These are phyloP conservation scores for Yarrowia keelungensis DNA, from an alignment of 805 yeast genomes.

Conservation along the genomic window DNA sequence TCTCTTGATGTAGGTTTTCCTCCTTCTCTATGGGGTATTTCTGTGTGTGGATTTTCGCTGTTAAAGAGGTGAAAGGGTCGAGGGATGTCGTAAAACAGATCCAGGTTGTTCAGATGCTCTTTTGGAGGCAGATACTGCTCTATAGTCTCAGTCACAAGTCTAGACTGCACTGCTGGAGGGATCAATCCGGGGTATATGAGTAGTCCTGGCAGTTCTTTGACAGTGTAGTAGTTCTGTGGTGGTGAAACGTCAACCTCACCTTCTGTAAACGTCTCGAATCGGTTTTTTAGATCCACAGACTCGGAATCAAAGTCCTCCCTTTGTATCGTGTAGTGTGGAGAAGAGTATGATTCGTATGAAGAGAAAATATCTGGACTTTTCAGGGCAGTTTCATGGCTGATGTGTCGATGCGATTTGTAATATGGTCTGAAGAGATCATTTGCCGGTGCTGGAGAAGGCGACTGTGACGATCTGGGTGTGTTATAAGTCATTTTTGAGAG, in stretches of 20 bases:
- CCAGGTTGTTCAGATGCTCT: conserved; percentile 51
- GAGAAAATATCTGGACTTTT: conserved; percentile 14
- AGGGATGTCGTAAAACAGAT: conserved; percentile 48
- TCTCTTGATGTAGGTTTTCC: conserved; percentile 41
- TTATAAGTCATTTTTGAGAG: neutral
- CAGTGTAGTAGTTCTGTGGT: conserved; percentile 40
- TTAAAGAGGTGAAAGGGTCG: conserved; percentile 49
- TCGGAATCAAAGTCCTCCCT: neutral
- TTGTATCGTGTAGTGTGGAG: conserved; percentile 39
- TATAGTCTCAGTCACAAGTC: conserved; percentile 47
- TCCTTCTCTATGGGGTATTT: conserved; percentile 39
- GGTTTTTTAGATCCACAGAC: neutral
- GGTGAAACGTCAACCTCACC: neutral
- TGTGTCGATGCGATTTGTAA: conserved; percentile 44
- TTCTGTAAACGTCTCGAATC: conserved; percentile 5
- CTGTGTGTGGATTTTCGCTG: neutral
- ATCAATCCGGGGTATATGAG: conserved; percentile 45
- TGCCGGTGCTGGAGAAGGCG: conserved; percentile 31
- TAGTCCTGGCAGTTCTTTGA: conserved; percentile 51
- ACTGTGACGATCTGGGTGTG: conserved; percentile 3
- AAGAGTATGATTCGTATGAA: neutral
- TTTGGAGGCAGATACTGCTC: conserved; percentile 49
- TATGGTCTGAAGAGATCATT: conserved; percentile 45
- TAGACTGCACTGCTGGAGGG: conserved; percentile 46
- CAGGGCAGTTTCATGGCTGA: conserved; percentile 40